Percentiles rank a stretch among this genome's conserved stretches.
Evolutionary conservation across 176 grass and related monocot species (phyloP).

Genomic region (Triticum turgidum): DNA sequence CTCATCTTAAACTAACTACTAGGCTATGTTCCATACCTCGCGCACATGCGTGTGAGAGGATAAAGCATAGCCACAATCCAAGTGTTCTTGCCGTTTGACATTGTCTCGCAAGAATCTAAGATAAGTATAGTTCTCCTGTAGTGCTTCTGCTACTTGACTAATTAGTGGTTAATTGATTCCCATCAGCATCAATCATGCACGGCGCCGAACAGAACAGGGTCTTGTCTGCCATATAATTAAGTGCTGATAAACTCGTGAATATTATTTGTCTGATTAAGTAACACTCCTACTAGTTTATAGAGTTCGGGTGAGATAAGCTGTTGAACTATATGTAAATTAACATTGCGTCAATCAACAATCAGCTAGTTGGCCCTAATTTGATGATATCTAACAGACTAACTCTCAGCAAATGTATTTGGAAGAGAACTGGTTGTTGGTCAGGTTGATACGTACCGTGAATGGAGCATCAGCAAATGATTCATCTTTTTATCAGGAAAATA

Average conservation of each 20-base stretch:
- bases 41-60: conserved; percentile 2
- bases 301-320: conserved; percentile 23
- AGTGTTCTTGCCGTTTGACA: conserved; percentile 30
- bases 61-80: not conserved
- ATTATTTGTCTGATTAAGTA: conserved; percentile 12
- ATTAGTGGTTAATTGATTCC: not conserved
- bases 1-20: conserved; percentile 20
- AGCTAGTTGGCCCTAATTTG: conserved; percentile 3
- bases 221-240: conserved; percentile 37
- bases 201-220: conserved; percentile 45
- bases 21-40: not conserved
- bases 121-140: conserved; percentile 20
- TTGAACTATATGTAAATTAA: not conserved
- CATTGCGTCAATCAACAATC: not conserved
- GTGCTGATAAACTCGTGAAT: not conserved
- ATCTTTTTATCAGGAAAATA: not conserved
- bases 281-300: conserved; percentile 5
- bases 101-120: conserved; percentile 24
- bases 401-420: not conserved
- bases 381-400: not conserved
- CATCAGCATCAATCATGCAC: conserved; percentile 32
- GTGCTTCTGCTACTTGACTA: conserved; percentile 16
- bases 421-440: not conserved
- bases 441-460: not conserved
- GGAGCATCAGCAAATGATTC: not conserved